Evolutionary conservation across 495 filamentous ascomycete genomes (phyloP).

Genomic region (Penicillium lagena): DNA sequence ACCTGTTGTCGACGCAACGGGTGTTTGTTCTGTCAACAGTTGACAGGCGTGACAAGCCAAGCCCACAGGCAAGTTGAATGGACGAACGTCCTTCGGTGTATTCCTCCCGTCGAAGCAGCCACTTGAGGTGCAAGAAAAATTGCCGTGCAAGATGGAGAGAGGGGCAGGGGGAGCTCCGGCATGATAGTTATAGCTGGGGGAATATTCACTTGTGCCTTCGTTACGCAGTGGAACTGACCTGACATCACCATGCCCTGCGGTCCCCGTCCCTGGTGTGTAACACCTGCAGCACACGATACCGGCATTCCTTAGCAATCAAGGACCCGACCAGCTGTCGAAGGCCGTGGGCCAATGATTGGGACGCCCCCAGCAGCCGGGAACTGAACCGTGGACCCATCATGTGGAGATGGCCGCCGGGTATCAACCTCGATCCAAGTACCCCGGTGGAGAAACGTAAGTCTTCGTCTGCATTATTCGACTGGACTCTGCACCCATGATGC

Average conservation of each 20-base stretch:
- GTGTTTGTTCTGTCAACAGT: neutral
- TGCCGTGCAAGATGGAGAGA: neutral
- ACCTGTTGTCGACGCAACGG: no score
- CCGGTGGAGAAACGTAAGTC: neutral
- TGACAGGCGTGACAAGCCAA: no score
- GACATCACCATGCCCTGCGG: slow-evolving; percentile 19
- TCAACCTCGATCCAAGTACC: neutral
- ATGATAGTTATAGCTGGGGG: slow-evolving; percentile 18
- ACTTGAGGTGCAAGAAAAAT: neutral
- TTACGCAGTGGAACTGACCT: slow-evolving; percentile 6
- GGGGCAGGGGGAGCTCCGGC: slow-evolving; percentile 2
- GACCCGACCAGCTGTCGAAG: slow-evolving; percentile 3
- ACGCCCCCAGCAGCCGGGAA: neutral
- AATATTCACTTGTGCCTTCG: neutral
- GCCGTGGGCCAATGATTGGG: slow-evolving; percentile 2
- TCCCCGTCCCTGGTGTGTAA: slow-evolving; percentile 8
- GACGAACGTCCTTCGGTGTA: neutral
- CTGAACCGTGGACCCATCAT: neutral
- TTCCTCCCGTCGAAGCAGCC: neutral
- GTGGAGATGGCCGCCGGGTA: neutral
- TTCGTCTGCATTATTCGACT: neutral
- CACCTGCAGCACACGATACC: slow-evolving; percentile 6
- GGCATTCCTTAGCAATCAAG: slow-evolving; percentile 24
- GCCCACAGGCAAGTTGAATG: neutral
- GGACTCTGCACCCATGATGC: slow-evolving; percentile 4